These are phyloP conservation scores for Vicia sativa DNA, from an alignment of 306 rosid species.

Conservation along the genomic window DNA sequence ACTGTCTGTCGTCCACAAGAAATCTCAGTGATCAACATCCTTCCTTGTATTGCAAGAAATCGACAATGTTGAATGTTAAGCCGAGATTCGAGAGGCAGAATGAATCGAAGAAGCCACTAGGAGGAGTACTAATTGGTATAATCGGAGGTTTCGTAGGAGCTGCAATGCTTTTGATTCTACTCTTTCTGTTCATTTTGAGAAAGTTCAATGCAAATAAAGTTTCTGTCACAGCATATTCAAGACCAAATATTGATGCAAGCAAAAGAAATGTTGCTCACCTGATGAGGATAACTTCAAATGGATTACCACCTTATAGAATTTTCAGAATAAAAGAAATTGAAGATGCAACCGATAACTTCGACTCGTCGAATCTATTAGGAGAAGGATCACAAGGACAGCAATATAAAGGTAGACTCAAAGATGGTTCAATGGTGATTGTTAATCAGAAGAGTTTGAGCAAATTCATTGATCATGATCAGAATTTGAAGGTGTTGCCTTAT, in stretches of 20 bases:
- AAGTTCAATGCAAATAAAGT: conserved; percentile 43
- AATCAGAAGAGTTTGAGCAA: conserved; percentile 55
- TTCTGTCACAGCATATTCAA: conserved; percentile 41
- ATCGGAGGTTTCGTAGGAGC: conserved; percentile 58
- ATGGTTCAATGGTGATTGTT: conserved; percentile 68
- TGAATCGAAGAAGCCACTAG: conserved; percentile 39
- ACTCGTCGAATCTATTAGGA: conserved; percentile 53
- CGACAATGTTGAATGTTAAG: conserved; percentile 59
- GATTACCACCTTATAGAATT: conserved; percentile 59
- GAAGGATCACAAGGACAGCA: conserved; percentile 75
- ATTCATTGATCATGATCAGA: conserved; percentile 49
- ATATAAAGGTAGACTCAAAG: conserved; percentile 67
- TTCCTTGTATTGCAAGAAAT: conserved; percentile 54
- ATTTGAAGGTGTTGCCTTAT: conserved; percentile 58
- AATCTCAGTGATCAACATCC: conserved; percentile 53
- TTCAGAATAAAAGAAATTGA: conserved; percentile 84
- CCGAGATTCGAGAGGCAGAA: conserved; percentile 47
- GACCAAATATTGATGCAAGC: conserved; percentile 56
- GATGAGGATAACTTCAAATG: conserved; percentile 53
- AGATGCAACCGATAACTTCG: conserved; percentile 75
- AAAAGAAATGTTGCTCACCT: conserved; percentile 55
- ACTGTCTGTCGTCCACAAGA: conserved; percentile 66
- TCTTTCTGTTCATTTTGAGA: conserved; percentile 50
- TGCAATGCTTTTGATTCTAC: conserved; percentile 46
- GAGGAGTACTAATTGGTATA: conserved; percentile 52